Conservation (phyloP, 2,329 filamentous ascomycete species). For the Fusarium drepaniforme region DNA sequence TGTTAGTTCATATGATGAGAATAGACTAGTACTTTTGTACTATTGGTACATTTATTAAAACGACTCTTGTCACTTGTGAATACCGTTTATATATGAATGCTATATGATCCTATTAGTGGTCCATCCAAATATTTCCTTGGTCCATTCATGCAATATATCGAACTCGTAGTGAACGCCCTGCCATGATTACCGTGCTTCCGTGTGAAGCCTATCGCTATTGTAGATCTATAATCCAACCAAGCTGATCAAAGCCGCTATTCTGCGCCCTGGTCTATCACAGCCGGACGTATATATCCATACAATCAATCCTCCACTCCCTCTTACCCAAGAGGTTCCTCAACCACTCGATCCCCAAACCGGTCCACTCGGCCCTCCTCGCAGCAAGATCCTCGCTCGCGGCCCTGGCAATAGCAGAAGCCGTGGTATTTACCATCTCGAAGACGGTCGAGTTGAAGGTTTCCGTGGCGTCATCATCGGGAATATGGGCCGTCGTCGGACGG, state of each 20-base stretch:
- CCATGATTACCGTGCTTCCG: not conserved
- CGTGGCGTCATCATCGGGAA: constrained; percentile 43
- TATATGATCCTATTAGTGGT: not conserved
- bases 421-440: constrained; percentile 74
- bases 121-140: not conserved
- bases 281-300: constrained; percentile 87
- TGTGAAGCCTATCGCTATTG: not conserved
- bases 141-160: not conserved
- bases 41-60: constrained; percentile 14
- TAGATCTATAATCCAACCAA: constrained; percentile 18
- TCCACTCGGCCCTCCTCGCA: constrained; percentile 73
- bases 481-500: constrained; percentile 58
- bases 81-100: not conserved
- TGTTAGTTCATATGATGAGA: constrained; percentile 29
- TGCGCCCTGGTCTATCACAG: constrained; percentile 62
- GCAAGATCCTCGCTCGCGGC: constrained; percentile 74
- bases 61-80: not conserved
- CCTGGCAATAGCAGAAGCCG: constrained; percentile 74
- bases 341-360: constrained; percentile 87
- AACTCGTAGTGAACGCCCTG: constrained; percentile 9
- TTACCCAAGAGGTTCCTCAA: constrained; percentile 83
- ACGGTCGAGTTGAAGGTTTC: constrained; percentile 61
- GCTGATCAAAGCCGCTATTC: not conserved
- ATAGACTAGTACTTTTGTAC: constrained; percentile 29
- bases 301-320: constrained; percentile 91